phyloP scores from a whole-genome alignment of 176 grass and related monocot genomes.

The Cenchrus fungigraminus region DNA sequence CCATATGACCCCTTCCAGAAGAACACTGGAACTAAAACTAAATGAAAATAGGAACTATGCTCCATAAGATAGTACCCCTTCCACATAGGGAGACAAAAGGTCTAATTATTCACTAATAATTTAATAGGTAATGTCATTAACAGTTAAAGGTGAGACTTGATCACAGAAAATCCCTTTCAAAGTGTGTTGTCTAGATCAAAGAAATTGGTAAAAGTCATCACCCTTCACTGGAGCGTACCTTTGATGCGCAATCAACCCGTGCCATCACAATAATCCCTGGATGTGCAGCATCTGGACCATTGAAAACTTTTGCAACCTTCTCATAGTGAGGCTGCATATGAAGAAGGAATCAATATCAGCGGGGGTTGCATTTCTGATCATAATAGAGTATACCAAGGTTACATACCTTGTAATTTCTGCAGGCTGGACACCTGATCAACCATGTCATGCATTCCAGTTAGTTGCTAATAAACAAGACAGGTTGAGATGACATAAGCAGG shows the following conservation, averaged over 20 bases:
- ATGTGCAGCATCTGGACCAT: conserved; percentile 82
- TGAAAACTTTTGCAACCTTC: conserved; percentile 96
- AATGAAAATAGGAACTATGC: conserved; percentile 10
- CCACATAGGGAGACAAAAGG: not conserved
- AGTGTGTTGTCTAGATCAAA: not conserved
- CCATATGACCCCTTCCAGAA: not conserved
- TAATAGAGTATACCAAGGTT: conserved; percentile 16
- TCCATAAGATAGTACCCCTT: not conserved
- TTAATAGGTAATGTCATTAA: not conserved
- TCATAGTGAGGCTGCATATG: conserved; percentile 86
- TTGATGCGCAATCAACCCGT: conserved; percentile 91
- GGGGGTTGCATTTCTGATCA: conserved; percentile 19
- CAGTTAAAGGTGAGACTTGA: not conserved
- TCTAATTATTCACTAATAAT: not conserved
- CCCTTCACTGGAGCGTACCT: conserved; percentile 58
- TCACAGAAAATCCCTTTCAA: not conserved
- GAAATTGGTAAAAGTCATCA: conserved; percentile 15
- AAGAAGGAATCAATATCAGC: conserved; percentile 8
- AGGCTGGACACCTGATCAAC: conserved; percentile 88
- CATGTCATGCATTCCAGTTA: conserved; percentile 37
- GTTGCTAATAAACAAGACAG: conserved; percentile 19
- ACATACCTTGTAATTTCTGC: conserved; percentile 98
- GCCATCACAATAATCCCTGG: conserved; percentile 84
- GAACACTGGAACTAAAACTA: not conserved
- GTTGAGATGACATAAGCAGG: conserved; percentile 3